These are phyloP conservation scores for Barnettozyma wickerhamii DNA, from an alignment of 805 yeast genomes.

Conservation along the genomic window DNA sequence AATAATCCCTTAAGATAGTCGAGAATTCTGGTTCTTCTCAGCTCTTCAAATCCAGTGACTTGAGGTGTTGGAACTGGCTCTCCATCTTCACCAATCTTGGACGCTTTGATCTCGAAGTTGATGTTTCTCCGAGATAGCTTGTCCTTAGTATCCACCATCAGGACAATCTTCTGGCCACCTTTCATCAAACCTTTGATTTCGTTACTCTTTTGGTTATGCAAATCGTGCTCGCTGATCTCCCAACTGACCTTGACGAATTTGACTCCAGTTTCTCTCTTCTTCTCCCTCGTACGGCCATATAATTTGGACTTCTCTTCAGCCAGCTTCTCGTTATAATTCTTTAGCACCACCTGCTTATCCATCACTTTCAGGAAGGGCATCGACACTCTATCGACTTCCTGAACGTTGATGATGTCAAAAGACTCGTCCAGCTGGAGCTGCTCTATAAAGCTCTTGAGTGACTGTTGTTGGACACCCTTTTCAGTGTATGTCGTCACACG, in stretches of 20 bases:
- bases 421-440: conserved; percentile 10
- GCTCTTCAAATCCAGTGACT: conserved; percentile 29
- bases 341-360: conserved; percentile 23
- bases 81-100: conserved; percentile 12
- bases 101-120: conserved; percentile 10
- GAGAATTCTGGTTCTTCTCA: conserved; percentile 31
- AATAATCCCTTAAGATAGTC: conserved; percentile 26
- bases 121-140: conserved; percentile 10
- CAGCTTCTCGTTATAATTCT: conserved; percentile 24
- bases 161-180: conserved; percentile 36
- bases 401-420: conserved; percentile 19
- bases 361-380: conserved; percentile 14
- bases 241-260: conserved; percentile 50
- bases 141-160: conserved; percentile 38
- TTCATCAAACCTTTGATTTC: conserved; percentile 43
- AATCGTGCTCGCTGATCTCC: conserved; percentile 51
- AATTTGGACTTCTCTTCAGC: conserved; percentile 18
- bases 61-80: conserved; percentile 14
- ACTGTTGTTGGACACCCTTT: conserved; percentile 7
- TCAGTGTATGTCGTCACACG: conserved; percentile 11
- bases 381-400: conserved; percentile 6
- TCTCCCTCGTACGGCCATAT: conserved; percentile 25
- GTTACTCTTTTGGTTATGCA: conserved; percentile 45
- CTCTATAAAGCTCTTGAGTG: conserved; percentile 12
- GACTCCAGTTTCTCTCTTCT: conserved; percentile 29